phyloP scores from a whole-genome alignment of 2,329 filamentous ascomycete genomes.

The Leptographium flavum region DNA sequence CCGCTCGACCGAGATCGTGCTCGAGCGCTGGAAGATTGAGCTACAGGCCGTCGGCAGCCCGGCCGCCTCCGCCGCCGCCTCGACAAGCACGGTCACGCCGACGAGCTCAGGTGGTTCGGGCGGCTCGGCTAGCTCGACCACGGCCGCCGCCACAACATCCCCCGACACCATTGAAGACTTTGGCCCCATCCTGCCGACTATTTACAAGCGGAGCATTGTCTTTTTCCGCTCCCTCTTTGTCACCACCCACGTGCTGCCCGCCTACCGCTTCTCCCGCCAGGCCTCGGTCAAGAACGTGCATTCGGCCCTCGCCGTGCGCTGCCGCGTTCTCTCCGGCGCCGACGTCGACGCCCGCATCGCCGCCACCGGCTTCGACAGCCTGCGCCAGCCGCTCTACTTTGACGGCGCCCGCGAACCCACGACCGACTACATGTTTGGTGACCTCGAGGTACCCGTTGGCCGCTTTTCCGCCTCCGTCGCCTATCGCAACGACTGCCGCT shows the following conservation, averaged over 20 bases:
- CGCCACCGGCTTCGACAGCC: slow-evolving; percentile 46
- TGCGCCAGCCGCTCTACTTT: slow-evolving; percentile 52
- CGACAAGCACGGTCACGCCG: background rate
- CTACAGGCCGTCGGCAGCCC: slow-evolving; percentile 52
- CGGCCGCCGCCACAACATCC: slow-evolving; percentile 1
- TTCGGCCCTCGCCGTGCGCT: slow-evolving; percentile 58
- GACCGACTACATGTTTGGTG: slow-evolving; percentile 66
- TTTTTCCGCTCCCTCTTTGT: slow-evolving; percentile 83
- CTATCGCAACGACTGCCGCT: slow-evolving; percentile 80
- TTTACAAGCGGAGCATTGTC: slow-evolving; percentile 96
- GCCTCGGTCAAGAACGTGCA: slow-evolving; percentile 57
- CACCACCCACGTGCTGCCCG: slow-evolving; percentile 67
- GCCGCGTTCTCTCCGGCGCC: slow-evolving; percentile 58
- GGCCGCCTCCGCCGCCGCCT: background rate
- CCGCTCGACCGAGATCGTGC: slow-evolving; percentile 51
- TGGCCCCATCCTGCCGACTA: slow-evolving; percentile 56
- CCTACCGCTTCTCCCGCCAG: slow-evolving; percentile 69
- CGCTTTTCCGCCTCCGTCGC: slow-evolving; percentile 68
- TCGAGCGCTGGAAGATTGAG: slow-evolving; percentile 85
- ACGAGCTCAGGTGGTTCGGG: background rate
- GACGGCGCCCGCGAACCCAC: slow-evolving; percentile 46
- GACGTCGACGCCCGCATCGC: slow-evolving; percentile 20
- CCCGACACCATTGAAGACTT: slow-evolving; percentile 37
- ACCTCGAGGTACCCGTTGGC: slow-evolving; percentile 76
- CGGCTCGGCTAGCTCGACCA: background rate